These are phyloP conservation scores for Millerozyma miso DNA, from an alignment of 805 yeast species.

Conservation along the genomic window DNA sequence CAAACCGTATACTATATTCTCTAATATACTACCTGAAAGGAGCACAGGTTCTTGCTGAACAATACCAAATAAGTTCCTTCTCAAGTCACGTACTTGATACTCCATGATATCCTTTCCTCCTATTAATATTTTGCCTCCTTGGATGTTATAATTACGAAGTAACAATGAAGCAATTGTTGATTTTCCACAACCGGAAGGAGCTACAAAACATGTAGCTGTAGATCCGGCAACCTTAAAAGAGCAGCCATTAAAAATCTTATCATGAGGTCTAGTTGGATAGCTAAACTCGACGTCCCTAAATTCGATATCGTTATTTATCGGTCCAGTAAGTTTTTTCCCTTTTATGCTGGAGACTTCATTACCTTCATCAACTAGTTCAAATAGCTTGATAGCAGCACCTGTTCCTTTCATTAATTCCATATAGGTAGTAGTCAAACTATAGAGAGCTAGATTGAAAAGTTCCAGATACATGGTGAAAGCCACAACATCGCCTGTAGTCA, in stretches of 20 bases:
- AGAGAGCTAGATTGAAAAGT: constrained; percentile 40
- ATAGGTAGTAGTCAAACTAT: constrained; percentile 42
- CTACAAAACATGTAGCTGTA: constrained; percentile 43
- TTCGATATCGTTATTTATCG: constrained; percentile 28
- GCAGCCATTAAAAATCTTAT: constrained; percentile 34
- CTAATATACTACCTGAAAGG: constrained; percentile 51
- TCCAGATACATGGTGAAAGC: constrained; percentile 45
- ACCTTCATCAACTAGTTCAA: constrained; percentile 37
- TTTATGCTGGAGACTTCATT: constrained; percentile 32
- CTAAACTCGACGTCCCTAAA: constrained; percentile 38
- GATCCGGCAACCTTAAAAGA: constrained; percentile 31
- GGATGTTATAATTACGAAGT: constrained; percentile 49
- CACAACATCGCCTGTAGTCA: constrained; percentile 46
- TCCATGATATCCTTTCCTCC: constrained; percentile 49
- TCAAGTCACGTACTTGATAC: constrained; percentile 46
- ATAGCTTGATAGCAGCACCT: constrained; percentile 42
- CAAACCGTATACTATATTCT: constrained; percentile 53
- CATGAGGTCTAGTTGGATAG: constrained; percentile 38
- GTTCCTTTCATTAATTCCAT: constrained; percentile 46
- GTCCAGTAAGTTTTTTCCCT: constrained; percentile 24
- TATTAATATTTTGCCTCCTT: constrained; percentile 44
- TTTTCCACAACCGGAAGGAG: constrained; percentile 62
- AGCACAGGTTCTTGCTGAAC: constrained; percentile 63
- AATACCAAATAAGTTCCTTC: constrained; percentile 48
- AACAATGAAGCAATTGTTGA: constrained; percentile 53